Evolutionary conservation across 2,329 filamentous ascomycete species (phyloP), one percentile per base, ranked within the genome.

Genomic region (Claviceps lovelessii): DNA sequence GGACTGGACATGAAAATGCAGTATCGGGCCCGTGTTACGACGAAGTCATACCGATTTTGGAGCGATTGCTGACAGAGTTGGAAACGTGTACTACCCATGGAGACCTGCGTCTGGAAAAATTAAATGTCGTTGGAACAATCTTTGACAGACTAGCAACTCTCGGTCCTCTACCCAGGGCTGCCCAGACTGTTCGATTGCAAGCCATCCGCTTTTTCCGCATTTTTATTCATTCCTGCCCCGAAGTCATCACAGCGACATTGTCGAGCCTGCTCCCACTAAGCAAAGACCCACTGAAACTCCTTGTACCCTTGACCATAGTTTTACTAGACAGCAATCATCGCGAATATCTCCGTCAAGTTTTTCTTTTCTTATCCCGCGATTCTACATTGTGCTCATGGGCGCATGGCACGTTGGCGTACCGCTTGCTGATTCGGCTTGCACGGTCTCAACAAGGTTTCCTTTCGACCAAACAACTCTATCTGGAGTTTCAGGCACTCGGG

Each of bases 401-500:
- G 48, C 48, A 52, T 7, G 61, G 58, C n/a, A 54, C 58, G 53
- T 44, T 54, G 2, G n/a, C 61, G 15, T 54, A 54, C 42, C 51
- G 54, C 29, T 44, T 61, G 4, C 57, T 63, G 31, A 37, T 28
- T 23, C 51, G 54, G 19, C 51, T 57, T 13, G 50, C 44, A 3
- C 54, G 49, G 29, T 11, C 23, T 9, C 42, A 54, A 23, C 47
- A 39, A 8, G 44, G 19, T 19, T 62, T 60, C 23, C 35, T 50
- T 2, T 35, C 57, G 29, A 61, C 62, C 44, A 66, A 63, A 47
- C 54, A 59, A 8, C 58, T 68, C 23, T 67, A 69, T 45, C 39
- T 39, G 1, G 50, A 65, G 11, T 55, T 68, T n/a, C 63, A 63
- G 49, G 59, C 61, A 53, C 61, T 61, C 10, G 66, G 66, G 0